Conservation (phyloP, 2,329 filamentous ascomycete genomes). For the Neurospora sp. region DNA sequence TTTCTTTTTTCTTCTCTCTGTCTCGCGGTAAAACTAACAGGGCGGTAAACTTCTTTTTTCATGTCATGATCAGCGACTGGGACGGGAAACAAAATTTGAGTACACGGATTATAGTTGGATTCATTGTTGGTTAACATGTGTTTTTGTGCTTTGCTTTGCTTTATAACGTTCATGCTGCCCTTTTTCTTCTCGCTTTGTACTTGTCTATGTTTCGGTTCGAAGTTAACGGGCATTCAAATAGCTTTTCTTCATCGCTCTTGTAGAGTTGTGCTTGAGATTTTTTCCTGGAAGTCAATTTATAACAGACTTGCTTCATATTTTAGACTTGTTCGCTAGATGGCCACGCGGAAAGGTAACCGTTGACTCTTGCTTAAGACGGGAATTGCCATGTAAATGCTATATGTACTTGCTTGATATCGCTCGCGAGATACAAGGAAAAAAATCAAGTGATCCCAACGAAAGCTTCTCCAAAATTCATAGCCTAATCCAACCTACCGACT, state of each 20-base stretch:
- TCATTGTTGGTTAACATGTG: neutral
- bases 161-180: neutral
- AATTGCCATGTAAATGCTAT: neutral
- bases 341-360: no score
- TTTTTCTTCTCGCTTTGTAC: neutral
- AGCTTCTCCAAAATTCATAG: neutral
- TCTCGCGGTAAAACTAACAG: neutral
- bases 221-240: neutral
- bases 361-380: neutral
- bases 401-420: neutral
- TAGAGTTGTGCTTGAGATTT: neutral
- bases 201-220: neutral
- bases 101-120: neutral
- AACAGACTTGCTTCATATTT: neutral
- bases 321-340: neutral
- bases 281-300: neutral
- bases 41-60: neutral
- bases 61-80: neutral
- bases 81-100: neutral
- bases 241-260: neutral
- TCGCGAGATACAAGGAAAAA: conserved; percentile 2
- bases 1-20: neutral
- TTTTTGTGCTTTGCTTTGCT: neutral
- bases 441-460: neutral
- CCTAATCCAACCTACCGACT: conserved; percentile 3